Percentiles rank a stretch among this genome's conserved stretches.
Conservation (phyloP, 495 filamentous ascomycete genomes). For the Amphirosellinia nigrospora region DNA sequence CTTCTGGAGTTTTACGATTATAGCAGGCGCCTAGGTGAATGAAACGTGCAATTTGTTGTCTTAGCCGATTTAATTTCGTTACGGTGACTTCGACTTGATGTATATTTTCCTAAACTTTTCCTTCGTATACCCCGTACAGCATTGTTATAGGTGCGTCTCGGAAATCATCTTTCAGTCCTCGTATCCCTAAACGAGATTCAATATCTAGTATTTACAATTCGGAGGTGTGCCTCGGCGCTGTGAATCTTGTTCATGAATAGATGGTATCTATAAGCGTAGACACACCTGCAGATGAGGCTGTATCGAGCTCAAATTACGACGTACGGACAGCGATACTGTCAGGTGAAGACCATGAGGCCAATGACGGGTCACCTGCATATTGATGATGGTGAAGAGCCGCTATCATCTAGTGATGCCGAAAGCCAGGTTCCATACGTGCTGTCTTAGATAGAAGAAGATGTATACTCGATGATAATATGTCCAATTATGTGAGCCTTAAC, state of each 20-base stretch:
- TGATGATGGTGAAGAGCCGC: not conserved
- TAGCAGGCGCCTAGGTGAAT: constrained; percentile 27
- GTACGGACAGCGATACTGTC: constrained; percentile 16
- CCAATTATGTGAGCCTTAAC: not conserved
- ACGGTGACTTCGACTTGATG: not conserved
- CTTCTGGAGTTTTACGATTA: constrained; percentile 12
- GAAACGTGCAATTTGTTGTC: constrained; percentile 15
- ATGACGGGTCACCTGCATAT: not conserved
- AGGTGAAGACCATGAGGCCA: not conserved
- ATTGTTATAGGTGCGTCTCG: not conserved
- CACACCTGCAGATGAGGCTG: not conserved
- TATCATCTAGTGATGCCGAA: not conserved
- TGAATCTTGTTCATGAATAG: constrained; percentile 5
- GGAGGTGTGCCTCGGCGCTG: not conserved
- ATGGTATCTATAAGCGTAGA: not conserved
- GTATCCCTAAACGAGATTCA: not conserved
- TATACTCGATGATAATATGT: not conserved
- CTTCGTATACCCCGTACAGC: no score
- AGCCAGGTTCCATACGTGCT: not conserved
- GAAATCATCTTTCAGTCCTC: no score
- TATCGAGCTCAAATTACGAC: not conserved
- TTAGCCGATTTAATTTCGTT: not conserved
- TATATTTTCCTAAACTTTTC: not conserved
- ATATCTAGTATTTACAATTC: not conserved
- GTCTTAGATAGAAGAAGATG: not conserved